These are phyloP conservation scores for Trypanosoma avium DNA, from an alignment of 208 protist species.

Conservation along the genomic window DNA sequence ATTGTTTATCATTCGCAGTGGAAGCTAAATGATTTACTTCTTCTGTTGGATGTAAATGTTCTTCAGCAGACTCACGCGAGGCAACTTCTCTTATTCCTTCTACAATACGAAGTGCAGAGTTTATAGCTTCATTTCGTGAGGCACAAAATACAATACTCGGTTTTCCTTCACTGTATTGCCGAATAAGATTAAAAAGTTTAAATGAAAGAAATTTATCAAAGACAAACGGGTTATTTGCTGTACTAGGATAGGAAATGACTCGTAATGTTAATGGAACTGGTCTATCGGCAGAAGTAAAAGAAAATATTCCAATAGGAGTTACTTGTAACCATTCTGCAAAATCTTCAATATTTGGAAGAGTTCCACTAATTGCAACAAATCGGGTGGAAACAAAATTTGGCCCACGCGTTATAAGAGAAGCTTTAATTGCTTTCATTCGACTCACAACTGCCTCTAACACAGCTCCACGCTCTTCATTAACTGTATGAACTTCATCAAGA, in stretches of 20 bases:
- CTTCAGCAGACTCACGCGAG: slow-evolving; percentile 26
- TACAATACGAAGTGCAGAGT: slow-evolving; percentile 61
- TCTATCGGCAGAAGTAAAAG: slow-evolving; percentile 70
- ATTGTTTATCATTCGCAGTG: slow-evolving; percentile 66
- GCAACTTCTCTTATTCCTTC: slow-evolving; percentile 52
- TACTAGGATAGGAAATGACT: slow-evolving; percentile 72
- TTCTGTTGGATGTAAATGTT: slow-evolving; percentile 37
- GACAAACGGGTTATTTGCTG: slow-evolving; percentile 78
- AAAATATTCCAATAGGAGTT: slow-evolving; percentile 37
- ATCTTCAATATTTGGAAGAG: slow-evolving; percentile 91
- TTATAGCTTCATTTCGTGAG: slow-evolving; percentile 75
- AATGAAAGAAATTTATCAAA: slow-evolving; percentile 92
- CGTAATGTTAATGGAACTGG: slow-evolving; percentile 78
- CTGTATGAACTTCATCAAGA: slow-evolving; percentile 93
- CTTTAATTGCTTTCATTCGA: slow-evolving; percentile 85
- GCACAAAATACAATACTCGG: slow-evolving; percentile 90
- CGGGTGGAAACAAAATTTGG: slow-evolving; percentile 31
- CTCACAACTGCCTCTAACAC: slow-evolving; percentile 92
- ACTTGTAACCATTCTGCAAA: slow-evolving; percentile 89
- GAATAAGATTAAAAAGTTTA: slow-evolving; percentile 80
- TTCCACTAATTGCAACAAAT: slow-evolving; percentile 90
- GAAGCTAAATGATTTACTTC: slow-evolving; percentile 34
- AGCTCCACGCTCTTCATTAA: slow-evolving; percentile 90
- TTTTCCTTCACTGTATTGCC: slow-evolving; percentile 66
- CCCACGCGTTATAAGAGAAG: slow-evolving; percentile 8